Evolutionary conservation across 768 basidiomycete genomes (phyloP).

Genomic region (Cystobasidium onofrii): DNA sequence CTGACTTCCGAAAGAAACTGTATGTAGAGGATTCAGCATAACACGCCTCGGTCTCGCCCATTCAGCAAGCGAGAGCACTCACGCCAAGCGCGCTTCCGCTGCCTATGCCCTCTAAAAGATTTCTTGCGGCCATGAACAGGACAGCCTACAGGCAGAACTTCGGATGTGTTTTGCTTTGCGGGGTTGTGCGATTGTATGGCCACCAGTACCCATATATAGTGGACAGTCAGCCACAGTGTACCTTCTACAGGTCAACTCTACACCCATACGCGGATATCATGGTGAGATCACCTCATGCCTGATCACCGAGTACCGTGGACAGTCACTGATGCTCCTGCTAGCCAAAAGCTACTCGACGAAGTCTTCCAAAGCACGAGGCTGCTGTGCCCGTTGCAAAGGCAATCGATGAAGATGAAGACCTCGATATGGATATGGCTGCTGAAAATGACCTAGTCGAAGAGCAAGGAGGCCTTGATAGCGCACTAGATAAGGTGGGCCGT

Average conservation of each 20-base stretch:
- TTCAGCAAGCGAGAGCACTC: neutral
- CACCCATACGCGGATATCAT: neutral
- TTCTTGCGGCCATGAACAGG: neutral
- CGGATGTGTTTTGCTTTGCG: neutral
- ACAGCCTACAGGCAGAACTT: neutral
- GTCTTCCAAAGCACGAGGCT: constrained; percentile 11
- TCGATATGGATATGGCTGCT: constrained; percentile 1
- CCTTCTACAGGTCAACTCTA: neutral
- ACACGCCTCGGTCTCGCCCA: neutral
- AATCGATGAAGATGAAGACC: constrained; percentile 7
- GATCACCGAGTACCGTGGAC: neutral
- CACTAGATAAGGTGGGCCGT: neutral
- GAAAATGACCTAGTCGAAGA: neutral
- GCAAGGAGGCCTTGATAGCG: neutral
- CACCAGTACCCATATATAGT: neutral
- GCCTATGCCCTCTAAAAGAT: neutral
- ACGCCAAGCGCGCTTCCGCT: neutral
- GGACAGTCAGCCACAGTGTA: neutral
- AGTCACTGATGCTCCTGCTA: neutral
- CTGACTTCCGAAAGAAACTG: constrained; percentile 24
- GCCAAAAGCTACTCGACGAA: neutral
- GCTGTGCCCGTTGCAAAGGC: constrained; percentile 2
- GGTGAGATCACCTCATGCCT: neutral
- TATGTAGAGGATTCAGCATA: constrained; percentile 10
- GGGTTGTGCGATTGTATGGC: neutral